These are phyloP conservation scores for Malassezia vespertilionis DNA, from an alignment of 1,284 basidiomycete genomes.

Conservation along the genomic window DNA sequence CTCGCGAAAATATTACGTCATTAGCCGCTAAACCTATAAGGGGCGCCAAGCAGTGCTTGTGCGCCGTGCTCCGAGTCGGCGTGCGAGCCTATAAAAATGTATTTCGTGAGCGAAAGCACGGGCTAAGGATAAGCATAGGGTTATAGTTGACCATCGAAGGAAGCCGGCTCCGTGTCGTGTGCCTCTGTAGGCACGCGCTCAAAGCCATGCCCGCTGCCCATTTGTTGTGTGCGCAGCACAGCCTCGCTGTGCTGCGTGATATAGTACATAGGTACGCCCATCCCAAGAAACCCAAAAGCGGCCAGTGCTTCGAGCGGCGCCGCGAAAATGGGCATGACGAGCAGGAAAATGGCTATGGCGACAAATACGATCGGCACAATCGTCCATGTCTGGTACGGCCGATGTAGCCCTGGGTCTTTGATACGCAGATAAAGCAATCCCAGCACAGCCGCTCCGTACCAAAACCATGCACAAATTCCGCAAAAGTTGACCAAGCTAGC, in stretches of 20 bases:
- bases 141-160: no score
- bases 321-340: constrained; percentile 88
- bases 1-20: no score
- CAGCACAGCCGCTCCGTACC: constrained; percentile 51
- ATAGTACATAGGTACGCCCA: constrained; percentile 37
- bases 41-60: no score
- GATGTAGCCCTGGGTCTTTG: constrained; percentile 77
- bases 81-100: no score
- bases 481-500: constrained; percentile 50
- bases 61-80: no score
- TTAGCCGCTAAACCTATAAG: no score
- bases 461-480: constrained; percentile 50
- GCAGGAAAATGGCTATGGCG: constrained; percentile 74
- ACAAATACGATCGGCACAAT: constrained; percentile 83
- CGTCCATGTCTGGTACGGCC: constrained; percentile 63
- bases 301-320: constrained; percentile 62
- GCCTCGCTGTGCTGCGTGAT: constrained; percentile 26
- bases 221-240: not conserved
- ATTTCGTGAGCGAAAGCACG: no score
- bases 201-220: no score
- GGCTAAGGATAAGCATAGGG: no score
- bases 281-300: constrained; percentile 29
- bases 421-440: constrained; percentile 76
- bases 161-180: no score
- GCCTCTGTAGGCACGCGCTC: no score